Base-by-base conservation (phyloP, 805 yeast species). In the Starmerella davenportii region DNA sequence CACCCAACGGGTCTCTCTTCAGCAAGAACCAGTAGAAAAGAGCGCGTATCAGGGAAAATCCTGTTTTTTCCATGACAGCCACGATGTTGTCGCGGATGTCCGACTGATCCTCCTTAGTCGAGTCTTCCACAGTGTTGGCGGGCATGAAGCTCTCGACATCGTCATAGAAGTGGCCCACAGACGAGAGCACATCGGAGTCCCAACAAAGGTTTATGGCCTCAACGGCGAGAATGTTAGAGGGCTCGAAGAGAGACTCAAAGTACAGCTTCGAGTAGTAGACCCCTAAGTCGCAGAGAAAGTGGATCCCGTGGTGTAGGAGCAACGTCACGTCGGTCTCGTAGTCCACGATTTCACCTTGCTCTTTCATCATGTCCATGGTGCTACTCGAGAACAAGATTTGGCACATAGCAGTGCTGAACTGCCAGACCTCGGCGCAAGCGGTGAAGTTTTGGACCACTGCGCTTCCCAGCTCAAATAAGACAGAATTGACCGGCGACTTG, bases 371-470 rank as follows among this genome's bases (percentile, higher is more conserved):
- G 13, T 28, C 32, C 3, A 31, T 15, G 2, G 32, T 30, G 14
- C 30, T 27, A n/a, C 17, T 20, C 13, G 31, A 84, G 81, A 54
- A 68, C 38, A 84, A 58, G 37, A 81, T 62, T 53, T 82, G 93
- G 44, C 69, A 64, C 60, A 76, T 65, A 78, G 81, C 75, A 44
- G 85, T 64, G 66, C 76, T 80, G 54, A 76, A 85, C 60, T 85
- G 94, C 58, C 87, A 94, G 3, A 31, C 27, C 23, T n/a, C 36
- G 29, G 38, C 39, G n/a, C 35, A 28, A 35, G 47, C 40, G 27
- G 42, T 38, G 39, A 40, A 38, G 33, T 42, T 34, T 28, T 42
- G 51, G 29, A 45, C 39, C 8, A 44, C 30, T 5, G 45, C 39
- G 23, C 43, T 43, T n/a, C 39, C 40, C 38, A 44, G 38, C 39